Conservation (phyloP, 352 stramenopile species). For the Saprolegnia diclina region DNA sequence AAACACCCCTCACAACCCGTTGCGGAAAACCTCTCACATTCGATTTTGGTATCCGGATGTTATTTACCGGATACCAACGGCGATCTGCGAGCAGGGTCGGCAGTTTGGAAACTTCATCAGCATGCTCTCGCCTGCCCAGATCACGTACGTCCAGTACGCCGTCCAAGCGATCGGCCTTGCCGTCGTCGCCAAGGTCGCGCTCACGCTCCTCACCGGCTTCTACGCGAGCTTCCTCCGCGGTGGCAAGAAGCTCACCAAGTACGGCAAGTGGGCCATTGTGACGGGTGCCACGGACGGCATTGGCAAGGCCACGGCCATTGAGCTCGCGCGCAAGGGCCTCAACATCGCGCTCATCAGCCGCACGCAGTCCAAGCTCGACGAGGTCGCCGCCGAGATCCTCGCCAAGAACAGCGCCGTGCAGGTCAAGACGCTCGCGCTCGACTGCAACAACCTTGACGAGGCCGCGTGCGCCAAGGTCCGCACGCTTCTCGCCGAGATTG, state of each 20-base stretch:
- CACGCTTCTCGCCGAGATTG: conserved; percentile 50
- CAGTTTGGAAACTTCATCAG: neutral
- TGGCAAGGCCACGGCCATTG: conserved; percentile 87
- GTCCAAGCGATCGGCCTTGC: conserved; percentile 13
- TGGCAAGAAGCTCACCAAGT: conserved; percentile 89
- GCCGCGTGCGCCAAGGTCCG: conserved; percentile 51
- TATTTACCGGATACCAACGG: no score
- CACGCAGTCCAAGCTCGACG: conserved; percentile 94
- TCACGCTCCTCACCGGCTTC: conserved; percentile 45
- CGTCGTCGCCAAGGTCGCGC: conserved; percentile 46
- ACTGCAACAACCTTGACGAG: conserved; percentile 92
- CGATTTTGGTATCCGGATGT: neutral
- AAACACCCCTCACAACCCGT: no score
- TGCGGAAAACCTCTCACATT: neutral
- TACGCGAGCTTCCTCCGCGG: conserved; percentile 91
- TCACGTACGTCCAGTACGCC: neutral
- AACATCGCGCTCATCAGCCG: conserved; percentile 97
- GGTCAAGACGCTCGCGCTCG: conserved; percentile 85
- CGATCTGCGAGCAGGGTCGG: neutral
- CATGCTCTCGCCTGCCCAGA: neutral
- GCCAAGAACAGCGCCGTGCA: conserved; percentile 86
- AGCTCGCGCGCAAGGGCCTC: conserved; percentile 95
- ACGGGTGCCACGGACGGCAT: conserved; percentile 95
- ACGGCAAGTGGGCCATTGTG: conserved; percentile 96
- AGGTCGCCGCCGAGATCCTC: conserved; percentile 91